A percentile compares a stretch with the other conserved stretches of the same genome.
Evolutionary conservation across 768 basidiomycete genomes (phyloP).

Genomic region (Amanita thiersii): DNA sequence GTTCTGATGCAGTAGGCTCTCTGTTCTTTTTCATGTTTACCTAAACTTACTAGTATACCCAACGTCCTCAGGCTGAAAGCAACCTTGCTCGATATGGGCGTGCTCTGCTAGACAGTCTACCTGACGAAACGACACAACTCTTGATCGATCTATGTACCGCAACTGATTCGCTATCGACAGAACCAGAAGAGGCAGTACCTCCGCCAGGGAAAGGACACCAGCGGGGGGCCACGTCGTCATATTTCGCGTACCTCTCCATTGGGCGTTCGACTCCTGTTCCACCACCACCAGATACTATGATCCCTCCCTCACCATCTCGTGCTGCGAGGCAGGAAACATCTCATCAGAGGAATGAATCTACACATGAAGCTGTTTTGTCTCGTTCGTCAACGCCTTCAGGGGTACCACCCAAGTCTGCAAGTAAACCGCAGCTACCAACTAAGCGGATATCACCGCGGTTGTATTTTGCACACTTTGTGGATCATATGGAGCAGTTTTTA

Average conservation of each 20-base stretch:
- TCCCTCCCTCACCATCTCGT: slow-evolving; percentile 3
- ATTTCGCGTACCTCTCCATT: slow-evolving; percentile 74
- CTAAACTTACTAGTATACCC: neutral
- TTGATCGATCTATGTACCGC: slow-evolving; percentile 90
- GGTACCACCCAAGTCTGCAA: slow-evolving; percentile 10
- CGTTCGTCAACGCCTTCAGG: slow-evolving; percentile 4
- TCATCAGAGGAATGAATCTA: neutral
- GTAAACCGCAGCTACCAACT: slow-evolving; percentile 22
- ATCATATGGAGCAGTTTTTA: slow-evolving; percentile 77
- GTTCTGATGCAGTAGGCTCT: slow-evolving; percentile 72
- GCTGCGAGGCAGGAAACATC: slow-evolving; percentile 2
- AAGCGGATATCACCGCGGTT: slow-evolving; percentile 72
- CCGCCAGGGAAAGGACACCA: slow-evolving; percentile 16
- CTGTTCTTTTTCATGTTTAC: slow-evolving; percentile 3
- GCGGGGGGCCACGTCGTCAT: slow-evolving; percentile 42
- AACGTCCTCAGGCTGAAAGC: slow-evolving; percentile 65
- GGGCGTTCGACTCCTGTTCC: slow-evolving; percentile 39
- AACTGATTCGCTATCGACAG: slow-evolving; percentile 35
- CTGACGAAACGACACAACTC: slow-evolving; percentile 83
- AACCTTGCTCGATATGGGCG: slow-evolving; percentile 86
- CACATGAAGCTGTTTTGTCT: neutral
- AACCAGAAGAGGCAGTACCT: slow-evolving; percentile 27
- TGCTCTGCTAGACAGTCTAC: slow-evolving; percentile 73
- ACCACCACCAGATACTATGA: slow-evolving; percentile 17
- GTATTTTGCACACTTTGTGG: slow-evolving; percentile 93